A percentile compares a stretch with the other conserved stretches of the same genome.
Conservation (phyloP, 768 basidiomycete genomes). For the Amanita thiersii region DNA sequence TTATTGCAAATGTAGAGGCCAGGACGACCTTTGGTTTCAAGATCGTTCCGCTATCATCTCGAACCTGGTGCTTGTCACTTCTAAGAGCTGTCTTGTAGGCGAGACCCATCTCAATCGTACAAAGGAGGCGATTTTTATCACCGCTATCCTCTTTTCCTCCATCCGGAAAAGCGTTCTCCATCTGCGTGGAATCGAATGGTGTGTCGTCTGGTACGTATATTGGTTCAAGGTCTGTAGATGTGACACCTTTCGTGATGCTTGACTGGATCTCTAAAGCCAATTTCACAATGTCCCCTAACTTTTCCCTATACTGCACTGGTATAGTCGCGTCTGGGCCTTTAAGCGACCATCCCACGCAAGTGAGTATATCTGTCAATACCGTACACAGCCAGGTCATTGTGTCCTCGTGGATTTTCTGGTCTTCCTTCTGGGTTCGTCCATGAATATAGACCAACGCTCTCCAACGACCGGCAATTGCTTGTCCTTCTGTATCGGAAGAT, state of each 20-base stretch:
- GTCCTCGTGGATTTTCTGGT: not conserved
- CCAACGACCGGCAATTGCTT: conserved; percentile 48
- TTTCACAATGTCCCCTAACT: not conserved
- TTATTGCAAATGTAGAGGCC: conserved; percentile 1
- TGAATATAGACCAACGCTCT: conserved; percentile 44
- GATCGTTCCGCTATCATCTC: conserved; percentile 30
- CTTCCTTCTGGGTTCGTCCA: conserved; percentile 6
- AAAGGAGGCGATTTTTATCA: conserved; percentile 28
- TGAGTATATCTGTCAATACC: not conserved
- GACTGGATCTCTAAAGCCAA: conserved; percentile 32
- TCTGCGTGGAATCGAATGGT: conserved; percentile 26
- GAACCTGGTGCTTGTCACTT: conserved; percentile 28
- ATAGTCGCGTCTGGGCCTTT: not conserved
- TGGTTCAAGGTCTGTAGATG: conserved; percentile 48
- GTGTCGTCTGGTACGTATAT: conserved; percentile 35
- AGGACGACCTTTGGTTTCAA: conserved; percentile 51
- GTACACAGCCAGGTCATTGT: not conserved
- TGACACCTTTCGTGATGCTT: conserved; percentile 49
- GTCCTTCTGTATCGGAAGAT: conserved; percentile 24
- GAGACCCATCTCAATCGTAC: conserved; percentile 54
- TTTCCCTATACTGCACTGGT: conserved; percentile 1
- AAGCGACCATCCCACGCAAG: conserved; percentile 1
- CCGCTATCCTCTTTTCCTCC: conserved; percentile 10
- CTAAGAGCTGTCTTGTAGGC: conserved; percentile 23
- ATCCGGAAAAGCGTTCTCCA: conserved; percentile 36